Evolutionary conservation across 805 yeast genomes (phyloP), one percentile per base, ranked within the genome.

Genomic region (Metschnikowia dekortorum): DNA sequence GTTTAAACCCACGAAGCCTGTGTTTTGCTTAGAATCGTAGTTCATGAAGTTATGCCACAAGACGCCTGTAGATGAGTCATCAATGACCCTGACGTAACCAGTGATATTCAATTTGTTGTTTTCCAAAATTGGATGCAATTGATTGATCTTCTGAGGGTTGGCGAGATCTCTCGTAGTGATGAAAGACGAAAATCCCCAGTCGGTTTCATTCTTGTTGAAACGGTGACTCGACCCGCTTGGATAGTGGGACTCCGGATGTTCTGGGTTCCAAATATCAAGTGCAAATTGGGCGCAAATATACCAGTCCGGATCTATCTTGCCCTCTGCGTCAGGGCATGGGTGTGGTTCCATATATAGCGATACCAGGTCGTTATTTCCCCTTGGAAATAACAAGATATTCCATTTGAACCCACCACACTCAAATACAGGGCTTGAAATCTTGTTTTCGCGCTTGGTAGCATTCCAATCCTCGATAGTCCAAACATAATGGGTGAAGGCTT

Each of bases 161-260:
- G 80, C 73, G 31, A 80, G 60, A 49, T 86, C 92, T 11, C 52
- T 47, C 8, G 51, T 47, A 6, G 54, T 33, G 16, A 83, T 70
- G 59, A 89, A 83, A 51, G 83, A 83, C 8, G 91, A 80, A 67
- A 94, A 94, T 29, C 99, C 99, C 99, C 99, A 94, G 66, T 94
- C 99, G 1, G 88, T 80, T 49, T 88, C 96, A 43, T 75, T 71
- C 8, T 82, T 74, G 56, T 76, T 81, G 69, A 89, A 94, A 54
- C 99, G 73, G 64, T 90, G 96, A 51, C 81, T 80, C 0, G 96
- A 85, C 7, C 79, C 76, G 59, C 82, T 84, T 10, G 78, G 68
- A 28, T 81, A 71, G 61, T 79, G 83, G n/a, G 80, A 70, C 4
- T 75, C 65, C 0, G 91, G 86, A 61, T 84, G 80, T 5, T 73